phyloP scores from a whole-genome alignment of 2,329 filamentous ascomycete species.

The Diaporthe vexans region DNA sequence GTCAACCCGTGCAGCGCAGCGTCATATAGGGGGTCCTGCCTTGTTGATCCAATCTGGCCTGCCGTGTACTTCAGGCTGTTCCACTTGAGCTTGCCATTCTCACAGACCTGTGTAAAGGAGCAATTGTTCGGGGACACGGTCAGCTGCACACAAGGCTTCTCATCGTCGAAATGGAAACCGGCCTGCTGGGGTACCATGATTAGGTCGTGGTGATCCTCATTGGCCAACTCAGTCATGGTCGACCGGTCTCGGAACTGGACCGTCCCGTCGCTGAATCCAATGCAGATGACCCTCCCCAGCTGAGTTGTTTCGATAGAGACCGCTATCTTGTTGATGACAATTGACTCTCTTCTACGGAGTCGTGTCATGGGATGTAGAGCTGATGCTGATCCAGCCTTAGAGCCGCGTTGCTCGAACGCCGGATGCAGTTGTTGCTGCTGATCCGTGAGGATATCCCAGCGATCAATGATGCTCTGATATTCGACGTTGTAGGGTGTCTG shows the following conservation, averaged over 20 bases:
- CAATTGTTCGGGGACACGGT: conserved; percentile 72
- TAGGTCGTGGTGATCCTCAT: conserved; percentile 72
- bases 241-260: conserved; percentile 84
- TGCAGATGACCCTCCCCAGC: conserved; percentile 78
- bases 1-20: conserved; percentile 75
- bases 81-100: conserved; percentile 73
- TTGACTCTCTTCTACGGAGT: conserved; percentile 76
- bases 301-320: conserved; percentile 78
- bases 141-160: conserved; percentile 74
- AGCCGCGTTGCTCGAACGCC: conserved; percentile 82
- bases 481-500: conserved; percentile 73
- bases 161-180: conserved; percentile 79
- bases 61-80: conserved; percentile 65
- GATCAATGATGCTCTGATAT: conserved; percentile 80
- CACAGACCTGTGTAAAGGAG: conserved; percentile 70
- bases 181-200: conserved; percentile 81
- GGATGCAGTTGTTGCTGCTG: conserved; percentile 77
- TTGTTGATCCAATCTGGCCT: conserved; percentile 62
- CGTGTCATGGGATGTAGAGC: conserved; percentile 51
- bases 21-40: conserved; percentile 65
- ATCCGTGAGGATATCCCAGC: conserved; percentile 84
- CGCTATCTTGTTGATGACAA: conserved; percentile 78
- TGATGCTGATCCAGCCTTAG: conserved; percentile 68
- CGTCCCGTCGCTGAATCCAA: conserved; percentile 84
- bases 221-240: conserved; percentile 78